Base-by-base conservation (phyloP, 2,329 filamentous ascomycete genomes). In the Microcyclospora pomicola region DNA sequence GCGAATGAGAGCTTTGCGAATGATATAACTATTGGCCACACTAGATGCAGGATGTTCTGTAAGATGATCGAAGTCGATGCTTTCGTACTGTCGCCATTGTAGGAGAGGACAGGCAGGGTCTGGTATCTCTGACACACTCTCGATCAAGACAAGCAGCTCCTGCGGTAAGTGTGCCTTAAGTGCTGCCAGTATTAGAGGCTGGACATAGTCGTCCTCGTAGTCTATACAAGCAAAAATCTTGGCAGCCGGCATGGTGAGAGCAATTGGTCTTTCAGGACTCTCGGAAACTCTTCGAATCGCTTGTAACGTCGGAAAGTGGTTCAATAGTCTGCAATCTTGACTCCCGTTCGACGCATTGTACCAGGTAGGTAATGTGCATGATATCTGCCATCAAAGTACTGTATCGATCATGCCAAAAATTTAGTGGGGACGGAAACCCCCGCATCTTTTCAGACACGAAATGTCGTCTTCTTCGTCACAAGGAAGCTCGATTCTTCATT, bases 1-100 rank as follows among this genome's bases (percentile, higher is more conserved):
- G 42, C 91, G 76, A 51, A 96, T 96, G 14, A 98, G 69, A 0
- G 91, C 91, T 66, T 96, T 96, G 52, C 91, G 82, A 57, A 96
- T 92, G 55, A 95, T 73, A 61, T 95, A 96, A 54, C 84, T 83
- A 61, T 95, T 96, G 49, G 83, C 70, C 2, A 94, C 67, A 9
- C 72, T 75, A 0, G 73, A 75, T 0, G 61, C 56, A 0, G 80
- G 62, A 48, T 84, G 68, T 1, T 66, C 59, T 40, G 81, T 67
- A 13, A 82, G 72, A 51, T 80, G 75, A 38, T 82, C 77, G 58
- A 94, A 96, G 55, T 93, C 82, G 42, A 96, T 73, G 31, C 73
- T 68, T 60, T 98, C 91, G 62, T 98, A 98, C 27, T 82, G 74
- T 2, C 76, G 73, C 55, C 93, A 87, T 58, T 95, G 82, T 2